Conservation (phyloP, 148 eudicot genomes). For the Vaccinium vitisidaea region DNA sequence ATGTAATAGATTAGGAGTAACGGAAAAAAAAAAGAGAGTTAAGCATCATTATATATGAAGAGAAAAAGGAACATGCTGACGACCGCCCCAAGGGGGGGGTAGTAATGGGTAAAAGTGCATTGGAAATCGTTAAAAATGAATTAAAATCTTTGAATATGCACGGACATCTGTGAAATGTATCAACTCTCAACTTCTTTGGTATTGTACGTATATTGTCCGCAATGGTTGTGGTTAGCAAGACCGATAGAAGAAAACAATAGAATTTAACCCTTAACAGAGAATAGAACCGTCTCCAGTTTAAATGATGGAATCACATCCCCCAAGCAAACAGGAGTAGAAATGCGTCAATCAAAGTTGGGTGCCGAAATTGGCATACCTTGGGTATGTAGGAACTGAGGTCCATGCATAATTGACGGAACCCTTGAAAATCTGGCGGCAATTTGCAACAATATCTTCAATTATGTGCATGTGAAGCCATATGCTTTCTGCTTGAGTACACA, state of each 20-base stretch:
- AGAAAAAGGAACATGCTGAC: neutral
- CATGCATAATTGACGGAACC: slow-evolving; percentile 98
- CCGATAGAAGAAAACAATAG: neutral
- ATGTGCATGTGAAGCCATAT: slow-evolving; percentile 99
- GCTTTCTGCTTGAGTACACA: slow-evolving; percentile 97
- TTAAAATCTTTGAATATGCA: neutral
- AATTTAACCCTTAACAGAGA: neutral
- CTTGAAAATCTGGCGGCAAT: slow-evolving; percentile 83
- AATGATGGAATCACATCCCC: neutral
- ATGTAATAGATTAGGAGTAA: too few relatives aligned
- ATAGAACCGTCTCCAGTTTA: neutral
- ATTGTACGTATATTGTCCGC: neutral
- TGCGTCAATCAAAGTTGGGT: neutral
- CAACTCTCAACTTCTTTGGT: neutral
- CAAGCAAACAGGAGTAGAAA: neutral
- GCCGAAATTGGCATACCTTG: slow-evolving; percentile 46
- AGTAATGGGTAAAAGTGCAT: neutral
- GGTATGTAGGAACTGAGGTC: slow-evolving; percentile 98
- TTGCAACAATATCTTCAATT: slow-evolving; percentile 84
- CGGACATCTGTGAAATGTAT: neutral
- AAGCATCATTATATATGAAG: too few relatives aligned
- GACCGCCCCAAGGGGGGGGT: neutral
- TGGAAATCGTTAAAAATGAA: neutral
- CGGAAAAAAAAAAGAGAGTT: too few relatives aligned
- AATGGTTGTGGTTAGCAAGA: neutral